phyloP scores from a whole-genome alignment of 1,139 yeast genomes.

The Kodamaea sp. region DNA sequence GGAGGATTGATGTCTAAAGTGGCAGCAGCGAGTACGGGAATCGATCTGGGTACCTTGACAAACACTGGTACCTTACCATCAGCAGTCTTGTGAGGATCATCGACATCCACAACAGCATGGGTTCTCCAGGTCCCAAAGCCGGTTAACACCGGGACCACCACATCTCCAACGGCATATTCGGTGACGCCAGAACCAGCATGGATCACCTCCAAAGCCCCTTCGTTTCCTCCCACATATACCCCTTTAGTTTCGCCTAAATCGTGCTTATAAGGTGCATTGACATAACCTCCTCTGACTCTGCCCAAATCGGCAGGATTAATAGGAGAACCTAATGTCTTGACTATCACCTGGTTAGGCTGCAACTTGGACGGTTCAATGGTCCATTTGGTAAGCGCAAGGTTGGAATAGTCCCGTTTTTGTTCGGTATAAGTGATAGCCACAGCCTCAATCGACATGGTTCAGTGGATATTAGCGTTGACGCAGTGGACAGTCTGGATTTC shows the following conservation, averaged over 20 bases:
- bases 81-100: constrained; percentile 51
- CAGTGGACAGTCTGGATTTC: no score
- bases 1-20: constrained; percentile 90
- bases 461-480: no score
- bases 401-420: constrained; percentile 17
- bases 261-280: constrained; percentile 68
- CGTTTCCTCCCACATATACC: constrained; percentile 86
- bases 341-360: constrained; percentile 47
- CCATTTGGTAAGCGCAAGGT: constrained; percentile 29
- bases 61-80: constrained; percentile 50
- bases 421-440: constrained; percentile 27
- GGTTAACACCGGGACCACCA: constrained; percentile 79
- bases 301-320: constrained; percentile 91
- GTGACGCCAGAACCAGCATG: constrained; percentile 61
- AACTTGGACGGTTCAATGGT: constrained; percentile 49
- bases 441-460: constrained; percentile 16
- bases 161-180: constrained; percentile 68
- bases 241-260: constrained; percentile 55
- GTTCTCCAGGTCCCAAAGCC: constrained; percentile 97
- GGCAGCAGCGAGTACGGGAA: constrained; percentile 69
- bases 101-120: constrained; percentile 51
- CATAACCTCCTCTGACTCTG: constrained; percentile 92
- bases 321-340: constrained; percentile 79
- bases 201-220: constrained; percentile 84
- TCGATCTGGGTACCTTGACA: constrained; percentile 32